Evolutionary conservation across 345 rosid species (phyloP).

Genomic region (Nasturtium officinale): DNA sequence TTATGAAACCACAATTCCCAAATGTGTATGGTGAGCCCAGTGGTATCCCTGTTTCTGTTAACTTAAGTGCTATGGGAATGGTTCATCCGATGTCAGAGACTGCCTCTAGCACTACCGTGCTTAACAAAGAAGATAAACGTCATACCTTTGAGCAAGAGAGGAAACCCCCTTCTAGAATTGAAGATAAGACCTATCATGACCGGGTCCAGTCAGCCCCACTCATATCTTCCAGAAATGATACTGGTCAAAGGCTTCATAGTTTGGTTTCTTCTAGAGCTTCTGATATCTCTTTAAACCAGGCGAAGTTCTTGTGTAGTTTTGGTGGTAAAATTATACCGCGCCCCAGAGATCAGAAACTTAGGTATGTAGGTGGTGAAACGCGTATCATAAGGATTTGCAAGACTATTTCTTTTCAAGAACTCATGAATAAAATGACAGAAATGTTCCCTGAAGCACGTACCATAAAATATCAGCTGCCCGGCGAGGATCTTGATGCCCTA

Average conservation of each 20-base stretch:
- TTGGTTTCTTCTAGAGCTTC: slow-evolving; percentile 40
- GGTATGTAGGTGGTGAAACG: slow-evolving; percentile 48
- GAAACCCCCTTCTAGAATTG: slow-evolving; percentile 37
- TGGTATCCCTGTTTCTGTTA: slow-evolving; percentile 41
- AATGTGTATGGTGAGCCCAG: slow-evolving; percentile 34
- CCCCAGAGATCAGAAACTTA: slow-evolving; percentile 47
- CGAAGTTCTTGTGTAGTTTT: slow-evolving; percentile 46
- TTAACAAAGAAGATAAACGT: slow-evolving; percentile 30
- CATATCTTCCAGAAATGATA: slow-evolving; percentile 25
- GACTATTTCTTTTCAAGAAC: slow-evolving; percentile 41
- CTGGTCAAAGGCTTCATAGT: slow-evolving; percentile 32
- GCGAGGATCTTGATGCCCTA: slow-evolving; percentile 47
- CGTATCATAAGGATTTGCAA: slow-evolving; percentile 43
- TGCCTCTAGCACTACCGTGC: slow-evolving; percentile 25
- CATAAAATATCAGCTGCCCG: slow-evolving; percentile 46
- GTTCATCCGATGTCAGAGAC: slow-evolving; percentile 35
- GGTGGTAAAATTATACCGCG: slow-evolving; percentile 48
- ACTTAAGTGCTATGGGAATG: slow-evolving; percentile 34
- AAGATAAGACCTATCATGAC: slow-evolving; percentile 37
- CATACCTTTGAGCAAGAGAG: slow-evolving; percentile 33
- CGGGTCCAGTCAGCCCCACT: slow-evolving; percentile 38
- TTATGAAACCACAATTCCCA: slow-evolving; percentile 37
- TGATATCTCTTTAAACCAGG: slow-evolving; percentile 36
- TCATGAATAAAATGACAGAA: slow-evolving; percentile 41
- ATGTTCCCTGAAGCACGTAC: slow-evolving; percentile 39